Evolutionary conservation across 129 eudicot genomes (phyloP), one percentile per base, ranked within the genome.

Genomic region (Lactuca saligna): DNA sequence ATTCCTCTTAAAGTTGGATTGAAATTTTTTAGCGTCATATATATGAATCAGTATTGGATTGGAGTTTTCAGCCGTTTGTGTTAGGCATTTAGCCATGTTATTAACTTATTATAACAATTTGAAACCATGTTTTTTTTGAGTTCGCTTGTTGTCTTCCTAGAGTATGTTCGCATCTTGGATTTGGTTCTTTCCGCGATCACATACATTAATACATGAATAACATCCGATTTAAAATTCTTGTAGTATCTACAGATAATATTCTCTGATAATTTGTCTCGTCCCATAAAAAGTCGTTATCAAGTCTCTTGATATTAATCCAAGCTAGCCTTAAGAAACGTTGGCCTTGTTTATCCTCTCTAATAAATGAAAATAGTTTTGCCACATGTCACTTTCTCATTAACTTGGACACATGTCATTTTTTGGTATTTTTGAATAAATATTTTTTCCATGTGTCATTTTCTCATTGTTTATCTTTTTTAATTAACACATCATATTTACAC

Each of bases 211-310:
- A 63, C 12, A 62, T 35, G 41, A 11, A 12, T 65, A 63, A 14
- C 64, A 57, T 51, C 39, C 20, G 42, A 58, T 37, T 39, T 38
- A 68, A 61, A 72, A 68, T 70, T 70, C 73, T 63, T 39, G 9
- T 69, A 17, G 69, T 56, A 35, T 32, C 61, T 68, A 39, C 50
- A 48, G 56, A 63, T 61, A 42, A 54, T 32, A 68, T 68, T 67
- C 59, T 44, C 42, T 63, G 25, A 68, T 57, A 17, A 68, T 68
- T 39, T 74, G 48, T 56, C 69, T 3, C 33, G 42, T 53, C 70
- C 66, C 33, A 75, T 69, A 69, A 29, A 46, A 74, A 63, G 75
- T 71, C 61, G 7, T 65, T 49, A 50, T 71, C 62, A 72, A n/a
- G 51, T 68, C 37, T 63, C 44, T 65, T 17, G 66, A 67, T 35